Evolutionary conservation across 192 early-diverging fungal genomes (phyloP).

Genomic region (Backusella australiensis): DNA sequence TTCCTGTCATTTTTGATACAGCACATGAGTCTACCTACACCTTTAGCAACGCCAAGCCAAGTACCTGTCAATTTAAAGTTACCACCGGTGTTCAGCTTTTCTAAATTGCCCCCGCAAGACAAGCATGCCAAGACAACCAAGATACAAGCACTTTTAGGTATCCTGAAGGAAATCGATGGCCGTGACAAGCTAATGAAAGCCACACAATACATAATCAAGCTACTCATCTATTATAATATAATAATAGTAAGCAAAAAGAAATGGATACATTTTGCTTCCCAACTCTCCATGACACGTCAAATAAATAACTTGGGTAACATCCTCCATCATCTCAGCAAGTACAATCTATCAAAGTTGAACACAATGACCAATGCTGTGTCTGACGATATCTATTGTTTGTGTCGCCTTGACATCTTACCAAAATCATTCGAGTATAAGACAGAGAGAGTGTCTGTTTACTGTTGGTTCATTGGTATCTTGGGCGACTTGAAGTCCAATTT

Average conservation of each 20-base stretch:
- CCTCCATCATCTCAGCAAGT: constrained; percentile 26
- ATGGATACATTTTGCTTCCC: constrained; percentile 50
- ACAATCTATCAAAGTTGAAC: constrained; percentile 54
- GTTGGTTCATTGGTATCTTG: constrained; percentile 70
- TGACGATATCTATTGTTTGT: constrained; percentile 72
- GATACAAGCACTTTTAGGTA: constrained; percentile 46
- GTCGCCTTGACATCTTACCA: constrained; percentile 62
- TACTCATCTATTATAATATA: constrained; percentile 50
- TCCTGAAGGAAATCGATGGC: constrained; percentile 74
- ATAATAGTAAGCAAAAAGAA: constrained; percentile 18
- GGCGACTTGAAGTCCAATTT: constrained; percentile 58
- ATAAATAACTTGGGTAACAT: constrained; percentile 65
- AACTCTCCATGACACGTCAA: constrained; percentile 73
- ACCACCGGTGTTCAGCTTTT: not conserved
- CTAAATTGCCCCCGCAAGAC: not conserved
- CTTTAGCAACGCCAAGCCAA: not conserved
- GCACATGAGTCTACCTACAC: not conserved
- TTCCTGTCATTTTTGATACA: not conserved
- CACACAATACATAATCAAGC: constrained; percentile 70
- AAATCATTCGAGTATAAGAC: constrained; percentile 46
- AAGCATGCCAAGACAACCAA: not conserved
- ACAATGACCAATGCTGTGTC: constrained; percentile 55
- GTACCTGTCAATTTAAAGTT: not conserved
- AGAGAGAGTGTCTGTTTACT: constrained; percentile 57
- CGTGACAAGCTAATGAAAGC: constrained; percentile 82